Percentiles rank a stretch among this genome's conserved stretches.
Conservation (phyloP, 495 filamentous ascomycete genomes). For the Massariosphaeria phaeospora region DNA sequence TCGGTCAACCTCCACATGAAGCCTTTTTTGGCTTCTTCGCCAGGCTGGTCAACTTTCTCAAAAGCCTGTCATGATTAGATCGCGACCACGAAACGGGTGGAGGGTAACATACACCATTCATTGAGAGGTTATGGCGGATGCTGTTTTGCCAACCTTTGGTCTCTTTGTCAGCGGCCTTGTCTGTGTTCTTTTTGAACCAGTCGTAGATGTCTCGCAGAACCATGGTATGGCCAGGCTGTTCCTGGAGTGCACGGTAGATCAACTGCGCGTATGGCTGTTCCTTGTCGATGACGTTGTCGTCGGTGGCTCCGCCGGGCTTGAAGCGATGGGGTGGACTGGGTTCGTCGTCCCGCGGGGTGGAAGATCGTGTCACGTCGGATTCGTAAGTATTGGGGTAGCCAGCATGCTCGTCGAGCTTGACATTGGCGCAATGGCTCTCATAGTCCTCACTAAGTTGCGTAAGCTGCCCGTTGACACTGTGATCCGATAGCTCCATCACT, state of each 20-base stretch:
- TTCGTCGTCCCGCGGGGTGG: conserved; percentile 7
- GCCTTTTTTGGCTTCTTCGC: conserved; percentile 53
- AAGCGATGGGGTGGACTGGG: background rate
- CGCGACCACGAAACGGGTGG: background rate
- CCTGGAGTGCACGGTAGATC: conserved; percentile 70
- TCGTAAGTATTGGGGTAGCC: background rate
- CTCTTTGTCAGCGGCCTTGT: conserved; percentile 53
- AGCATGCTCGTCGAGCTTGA: conserved; percentile 13
- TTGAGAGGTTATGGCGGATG: conserved; percentile 92
- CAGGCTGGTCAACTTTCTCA: conserved; percentile 50
- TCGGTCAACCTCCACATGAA: conserved; percentile 64
- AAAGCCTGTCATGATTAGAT: conserved; percentile 55
- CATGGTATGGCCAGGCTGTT: conserved; percentile 59
- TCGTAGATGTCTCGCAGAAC: conserved; percentile 81
- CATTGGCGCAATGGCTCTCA: background rate
- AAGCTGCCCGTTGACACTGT: conserved; percentile 1
- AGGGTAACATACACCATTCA: conserved; percentile 73
- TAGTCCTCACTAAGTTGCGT: conserved; percentile 11
- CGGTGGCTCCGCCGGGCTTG: conserved; percentile 29
- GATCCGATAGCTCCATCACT: conserved; percentile 9
- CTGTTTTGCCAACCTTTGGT: conserved; percentile 94
- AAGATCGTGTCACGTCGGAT: background rate
- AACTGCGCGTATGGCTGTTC: conserved; percentile 73
- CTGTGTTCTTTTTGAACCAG: conserved; percentile 81
- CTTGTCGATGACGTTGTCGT: conserved; percentile 33